phyloP scores from a whole-genome alignment of 352 stramenopile species.

The Heterotrichella gracilis region DNA sequence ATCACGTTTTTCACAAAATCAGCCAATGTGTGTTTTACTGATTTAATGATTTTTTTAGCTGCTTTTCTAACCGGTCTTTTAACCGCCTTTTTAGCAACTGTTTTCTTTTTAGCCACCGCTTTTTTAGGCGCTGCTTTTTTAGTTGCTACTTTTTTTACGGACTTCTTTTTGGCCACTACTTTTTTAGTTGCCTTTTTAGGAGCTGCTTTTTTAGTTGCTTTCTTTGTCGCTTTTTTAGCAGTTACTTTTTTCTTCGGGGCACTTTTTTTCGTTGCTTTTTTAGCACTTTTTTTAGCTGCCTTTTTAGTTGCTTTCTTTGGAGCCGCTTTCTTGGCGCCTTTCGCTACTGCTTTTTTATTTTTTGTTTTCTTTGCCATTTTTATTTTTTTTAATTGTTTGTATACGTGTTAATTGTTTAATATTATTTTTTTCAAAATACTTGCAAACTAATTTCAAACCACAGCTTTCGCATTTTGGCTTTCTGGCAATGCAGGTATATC shows the following conservation, averaged over 20 bases:
- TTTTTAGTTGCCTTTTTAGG: conserved; percentile 3
- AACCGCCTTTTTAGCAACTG: no score
- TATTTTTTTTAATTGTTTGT: background rate
- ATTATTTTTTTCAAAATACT: background rate
- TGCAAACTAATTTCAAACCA: background rate
- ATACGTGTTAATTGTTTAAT: background rate
- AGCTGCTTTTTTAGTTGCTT: background rate
- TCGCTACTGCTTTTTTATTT: background rate
- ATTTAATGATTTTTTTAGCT: background rate
- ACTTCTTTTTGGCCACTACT: background rate
- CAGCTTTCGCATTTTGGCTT: background rate
- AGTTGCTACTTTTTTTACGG: background rate
- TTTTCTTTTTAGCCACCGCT: background rate
- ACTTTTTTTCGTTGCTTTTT: background rate
- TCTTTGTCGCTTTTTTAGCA: background rate
- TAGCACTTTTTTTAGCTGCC: background rate
- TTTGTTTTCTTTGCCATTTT: conserved; percentile 4
- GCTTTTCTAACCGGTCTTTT: no score
- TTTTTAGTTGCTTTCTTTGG: conserved; percentile 2
- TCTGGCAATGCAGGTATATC: background rate
- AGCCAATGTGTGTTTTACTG: background rate
- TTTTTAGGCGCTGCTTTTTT: background rate
- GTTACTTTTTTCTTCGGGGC: background rate
- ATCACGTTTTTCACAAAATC: conserved; percentile 4
- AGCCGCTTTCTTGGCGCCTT: background rate